These are phyloP conservation scores for Sclerotinia trifoliorum DNA, from an alignment of 2,329 filamentous ascomycete genomes.

Conservation along the genomic window DNA sequence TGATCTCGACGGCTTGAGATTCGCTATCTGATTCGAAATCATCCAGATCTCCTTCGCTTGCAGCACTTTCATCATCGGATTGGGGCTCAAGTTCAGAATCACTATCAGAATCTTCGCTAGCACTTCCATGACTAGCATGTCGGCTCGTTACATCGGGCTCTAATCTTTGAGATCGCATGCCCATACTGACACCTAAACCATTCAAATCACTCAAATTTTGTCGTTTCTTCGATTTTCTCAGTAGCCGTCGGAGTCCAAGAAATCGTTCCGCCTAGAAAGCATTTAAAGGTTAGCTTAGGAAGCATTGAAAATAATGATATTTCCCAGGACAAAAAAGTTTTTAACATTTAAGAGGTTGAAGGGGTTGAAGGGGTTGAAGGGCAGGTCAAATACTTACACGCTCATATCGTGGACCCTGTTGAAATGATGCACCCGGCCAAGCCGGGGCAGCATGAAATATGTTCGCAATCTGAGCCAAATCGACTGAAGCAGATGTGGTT, in stretches of 20 bases:
- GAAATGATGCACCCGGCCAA: constrained; percentile 54
- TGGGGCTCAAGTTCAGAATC: constrained; percentile 42
- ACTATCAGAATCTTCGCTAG: constrained; percentile 45
- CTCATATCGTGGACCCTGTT: constrained; percentile 49
- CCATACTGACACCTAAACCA: constrained; percentile 64
- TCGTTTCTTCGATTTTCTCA: constrained; percentile 53
- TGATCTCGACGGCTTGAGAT: constrained; percentile 24
- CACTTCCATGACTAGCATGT: constrained; percentile 46
- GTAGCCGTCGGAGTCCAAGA: constrained; percentile 59
- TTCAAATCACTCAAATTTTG: constrained; percentile 38
- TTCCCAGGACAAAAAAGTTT: not conserved
- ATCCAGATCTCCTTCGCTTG: constrained; percentile 46
- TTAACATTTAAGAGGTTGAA: no score
- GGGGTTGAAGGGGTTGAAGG: no score
- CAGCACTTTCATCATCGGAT: constrained; percentile 42
- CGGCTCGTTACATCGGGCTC: constrained; percentile 41
- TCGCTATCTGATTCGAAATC: constrained; percentile 40
- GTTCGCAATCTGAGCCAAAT: constrained; percentile 46
- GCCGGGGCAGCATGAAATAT: constrained; percentile 44
- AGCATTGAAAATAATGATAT: not conserved
- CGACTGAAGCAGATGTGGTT: constrained; percentile 41
- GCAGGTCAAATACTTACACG: constrained; percentile 24
- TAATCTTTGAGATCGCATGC: constrained; percentile 74
- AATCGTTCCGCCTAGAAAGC: constrained; percentile 42
- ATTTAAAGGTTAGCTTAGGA: not conserved